A percentile compares a stretch with the other conserved stretches of the same genome.
Evolutionary conservation across 225 moss, liverwort and hornwort species (phyloP).

Genomic region (Pseudoscleropodium purum): DNA sequence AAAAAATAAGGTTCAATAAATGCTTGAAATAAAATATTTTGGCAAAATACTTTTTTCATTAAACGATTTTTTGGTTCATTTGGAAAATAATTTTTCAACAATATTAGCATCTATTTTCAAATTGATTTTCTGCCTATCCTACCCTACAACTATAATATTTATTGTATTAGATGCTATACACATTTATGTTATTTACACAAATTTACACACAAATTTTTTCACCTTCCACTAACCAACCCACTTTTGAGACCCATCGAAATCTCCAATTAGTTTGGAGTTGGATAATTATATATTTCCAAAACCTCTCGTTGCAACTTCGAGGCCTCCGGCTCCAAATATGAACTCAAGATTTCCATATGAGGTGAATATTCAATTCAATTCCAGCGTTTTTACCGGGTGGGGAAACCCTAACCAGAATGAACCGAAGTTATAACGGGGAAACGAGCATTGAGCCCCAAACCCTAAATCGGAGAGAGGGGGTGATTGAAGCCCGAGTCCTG

Average conservation of each 20-base stretch:
- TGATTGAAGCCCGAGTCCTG: not conserved
- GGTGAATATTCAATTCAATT: not conserved
- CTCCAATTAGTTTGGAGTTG: not conserved
- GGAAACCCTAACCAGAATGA: not conserved
- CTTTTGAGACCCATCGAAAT: not conserved
- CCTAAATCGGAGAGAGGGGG: not conserved
- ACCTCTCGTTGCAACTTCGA: not conserved
- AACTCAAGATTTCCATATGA: too few relatives aligned
- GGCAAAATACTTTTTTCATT: too few relatives aligned
- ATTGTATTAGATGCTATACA: not conserved
- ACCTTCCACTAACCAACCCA: too few relatives aligned
- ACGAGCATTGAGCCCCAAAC: not conserved
- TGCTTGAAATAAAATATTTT: not conserved
- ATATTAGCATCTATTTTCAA: not conserved
- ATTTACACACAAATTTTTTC: too few relatives aligned
- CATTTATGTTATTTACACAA: not conserved
- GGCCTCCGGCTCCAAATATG: not conserved
- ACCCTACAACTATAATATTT: rapidly evolving
- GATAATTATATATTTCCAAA: too few relatives aligned
- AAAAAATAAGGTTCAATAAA: rapidly evolving
- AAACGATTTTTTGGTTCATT: rapidly evolving
- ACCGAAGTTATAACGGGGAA: not conserved
- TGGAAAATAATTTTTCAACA: too few relatives aligned
- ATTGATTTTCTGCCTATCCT: rapidly evolving
- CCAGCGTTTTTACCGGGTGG: not conserved